Evolutionary conservation across 1,284 basidiomycete species (phyloP), one percentile per base, ranked within the genome.

Genomic region (Malassezia pachydermatis): DNA sequence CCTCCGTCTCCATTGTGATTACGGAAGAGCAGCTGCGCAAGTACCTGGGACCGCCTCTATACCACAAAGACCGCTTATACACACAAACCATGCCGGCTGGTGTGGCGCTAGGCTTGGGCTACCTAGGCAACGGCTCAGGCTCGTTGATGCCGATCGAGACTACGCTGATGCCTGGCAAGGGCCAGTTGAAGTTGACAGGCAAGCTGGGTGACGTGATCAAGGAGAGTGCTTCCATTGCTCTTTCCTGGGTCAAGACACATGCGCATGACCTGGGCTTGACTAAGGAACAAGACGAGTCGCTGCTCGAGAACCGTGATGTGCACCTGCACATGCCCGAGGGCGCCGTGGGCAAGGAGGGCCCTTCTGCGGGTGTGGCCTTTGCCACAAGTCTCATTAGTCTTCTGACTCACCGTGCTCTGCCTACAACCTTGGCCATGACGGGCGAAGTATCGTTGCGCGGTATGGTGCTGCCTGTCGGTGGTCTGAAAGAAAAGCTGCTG

Each of bases 131-230:
- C 73, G 92, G 92, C 0, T 87, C 85, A 9, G 92, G 92, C 20
- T 85, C 88, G 20, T 84, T 96, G 45, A 94, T 96, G 89, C 89
- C 92, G 14, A 84, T 98, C 48, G 92, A 98, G 75, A 70, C 69
- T 20, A 63, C 65, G 23, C 53, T 68, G 44, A 65, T 70, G 64
- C 65, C 69, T 0, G 63, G 65, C 22, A 68, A 67, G 48, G 66
- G 66, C 23, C 58, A 60, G 7, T 76, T 96, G 2, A 88, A 90
- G 64, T 76, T 96, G 5, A 96, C 92, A 0, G 92, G 92, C 42
- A 96, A 96, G 76, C 82, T 98, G 2, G 92, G 92, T 42, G 92
- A 98, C 65, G 92, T 96, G 53, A 96, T 96, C 70, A 81, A 88
- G 48, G 92, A 96, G 75, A 87, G 84, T 51, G 89, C 92, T 0